Percentiles rank a stretch among this genome's conserved stretches.
Evolutionary conservation across 73 alveolate species (phyloP).

Genomic region (Paramecium pentaurelia): DNA sequence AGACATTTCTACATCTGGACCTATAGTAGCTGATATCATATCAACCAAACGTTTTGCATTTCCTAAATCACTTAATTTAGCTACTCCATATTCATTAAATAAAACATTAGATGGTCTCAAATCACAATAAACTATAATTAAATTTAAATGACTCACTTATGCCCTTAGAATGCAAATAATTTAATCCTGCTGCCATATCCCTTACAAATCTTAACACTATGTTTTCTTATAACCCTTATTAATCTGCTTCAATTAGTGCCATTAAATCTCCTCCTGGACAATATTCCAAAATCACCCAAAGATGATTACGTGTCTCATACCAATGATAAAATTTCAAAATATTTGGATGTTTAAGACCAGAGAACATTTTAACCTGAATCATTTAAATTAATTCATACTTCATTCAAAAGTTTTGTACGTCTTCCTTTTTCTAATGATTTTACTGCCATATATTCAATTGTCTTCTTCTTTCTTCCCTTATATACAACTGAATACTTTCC

Average conservation of each 20-base stretch:
- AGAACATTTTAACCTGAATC: constrained; percentile 67
- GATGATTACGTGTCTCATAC: constrained; percentile 94
- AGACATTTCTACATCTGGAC: constrained; percentile 53
- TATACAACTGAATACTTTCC: constrained; percentile 89
- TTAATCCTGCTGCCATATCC: constrained; percentile 72
- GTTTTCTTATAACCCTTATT: constrained; percentile 58
- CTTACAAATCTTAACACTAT: constrained; percentile 54
- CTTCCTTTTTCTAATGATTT: constrained; percentile 89
- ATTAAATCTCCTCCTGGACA: constrained; percentile 94
- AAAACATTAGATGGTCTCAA: constrained; percentile 97
- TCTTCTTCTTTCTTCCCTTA: constrained; percentile 96
- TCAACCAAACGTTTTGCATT: constrained; percentile 79
- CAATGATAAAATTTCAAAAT: constrained; percentile 82
- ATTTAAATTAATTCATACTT: constrained; percentile 53
- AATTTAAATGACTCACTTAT: constrained; percentile 47
- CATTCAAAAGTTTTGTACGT: constrained; percentile 79
- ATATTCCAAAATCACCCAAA: constrained; percentile 93
- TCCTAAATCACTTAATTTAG: constrained; percentile 96
- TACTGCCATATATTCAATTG: constrained; percentile 92
- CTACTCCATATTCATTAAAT: constrained; percentile 91
- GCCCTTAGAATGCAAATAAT: constrained; percentile 90
- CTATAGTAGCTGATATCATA: constrained; percentile 66
- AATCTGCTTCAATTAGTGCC: constrained; percentile 81
- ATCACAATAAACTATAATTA: constrained; percentile 82
- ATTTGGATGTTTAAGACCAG: constrained; percentile 70